These are phyloP conservation scores for Allium sativum DNA, from an alignment of 106 monocot genomes.

Conservation along the genomic window DNA sequence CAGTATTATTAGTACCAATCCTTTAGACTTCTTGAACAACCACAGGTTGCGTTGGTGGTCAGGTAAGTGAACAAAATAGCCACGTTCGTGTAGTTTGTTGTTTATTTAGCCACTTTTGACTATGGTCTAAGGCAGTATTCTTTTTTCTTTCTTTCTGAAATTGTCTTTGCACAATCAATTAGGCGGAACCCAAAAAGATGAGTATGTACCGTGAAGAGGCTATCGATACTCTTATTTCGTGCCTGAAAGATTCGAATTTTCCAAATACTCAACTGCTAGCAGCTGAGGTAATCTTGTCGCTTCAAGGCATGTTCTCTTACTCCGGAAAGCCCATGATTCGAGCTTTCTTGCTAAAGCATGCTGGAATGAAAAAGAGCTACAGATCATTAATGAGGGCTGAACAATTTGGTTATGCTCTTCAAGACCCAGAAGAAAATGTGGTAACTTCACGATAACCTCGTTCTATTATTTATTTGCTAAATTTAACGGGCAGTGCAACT, in stretches of 20 bases:
- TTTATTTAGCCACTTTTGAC: no score
- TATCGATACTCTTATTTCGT: constrained; percentile 41
- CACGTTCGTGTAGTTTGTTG: no score
- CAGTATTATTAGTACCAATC: no score
- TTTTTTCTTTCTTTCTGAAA: no score
- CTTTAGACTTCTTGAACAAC: no score
- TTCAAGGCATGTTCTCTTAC: constrained; percentile 43
- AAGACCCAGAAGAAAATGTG: constrained; percentile 26
- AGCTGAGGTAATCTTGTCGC: constrained; percentile 33
- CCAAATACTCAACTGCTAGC: constrained; percentile 33
- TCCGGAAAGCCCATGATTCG: constrained; percentile 32
- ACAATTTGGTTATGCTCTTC: constrained; percentile 14
- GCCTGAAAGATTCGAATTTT: constrained; percentile 35
- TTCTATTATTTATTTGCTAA: no score
- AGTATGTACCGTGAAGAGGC: constrained; percentile 59
- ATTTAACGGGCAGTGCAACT: no score
- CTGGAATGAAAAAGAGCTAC: constrained; percentile 35
- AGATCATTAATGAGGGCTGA: constrained; percentile 25
- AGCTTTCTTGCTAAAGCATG: constrained; percentile 31
- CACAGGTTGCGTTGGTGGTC: no score
- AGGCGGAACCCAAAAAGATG: constrained; percentile 49
- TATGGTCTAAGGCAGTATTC: no score
- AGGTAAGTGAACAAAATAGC: no score
- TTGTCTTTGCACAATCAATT: not conserved
- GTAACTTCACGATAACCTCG: constrained; percentile 6